Base-by-base conservation (phyloP, 106 monocot genomes). In the Cymbidium sinense region DNA sequence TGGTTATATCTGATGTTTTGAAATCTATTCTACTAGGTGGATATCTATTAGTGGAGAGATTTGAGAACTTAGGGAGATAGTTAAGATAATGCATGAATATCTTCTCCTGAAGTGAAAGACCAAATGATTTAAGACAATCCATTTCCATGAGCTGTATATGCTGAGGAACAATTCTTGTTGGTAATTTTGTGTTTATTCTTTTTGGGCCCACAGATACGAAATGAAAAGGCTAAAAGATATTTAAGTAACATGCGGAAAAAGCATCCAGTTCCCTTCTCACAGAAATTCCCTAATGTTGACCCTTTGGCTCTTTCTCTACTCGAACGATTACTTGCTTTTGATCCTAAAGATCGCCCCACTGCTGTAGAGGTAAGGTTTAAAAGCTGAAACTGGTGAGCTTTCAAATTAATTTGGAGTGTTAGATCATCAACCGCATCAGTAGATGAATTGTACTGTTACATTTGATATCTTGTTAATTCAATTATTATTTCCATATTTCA, bases 141-240 rank as follows among this genome's bases (percentile, higher is more conserved):
- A 31, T 65, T n/a, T 65, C 31, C 21, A 28, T 13, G 28, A 15
- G 31, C 12, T 12, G 15, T 67, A 61, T 61, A 31, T 67, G 31
- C 67, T 30, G 31, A 17, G 15, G 15, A 2, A 2, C 28, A 20
- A 58, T 58, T 15, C 8, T 3, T 67, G 67, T 15, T 67, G 13
- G 31, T 29, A 12, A 67, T 67, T 67, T 31, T 30, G 2, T 67
- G 10, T 37, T 71, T 71, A 33, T 67, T 31, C 17, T 71, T 71
- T 34, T 71, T 71, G 71, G 19, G 35, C 47, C 15, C 64, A 33
- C 75, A 91, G 89, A 89, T 91, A 74, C 84, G 86, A 50, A 91
- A 88, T 85, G 91, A 88, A 61, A 91, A 89, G 73, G 89, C 88
- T 31, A 91, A 81, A 73, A 85, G 85, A 81, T 91, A 91, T 81